These are phyloP conservation scores for Moesziomyces antarcticus DNA, from an alignment of 1,284 basidiomycete genomes.

Conservation along the genomic window DNA sequence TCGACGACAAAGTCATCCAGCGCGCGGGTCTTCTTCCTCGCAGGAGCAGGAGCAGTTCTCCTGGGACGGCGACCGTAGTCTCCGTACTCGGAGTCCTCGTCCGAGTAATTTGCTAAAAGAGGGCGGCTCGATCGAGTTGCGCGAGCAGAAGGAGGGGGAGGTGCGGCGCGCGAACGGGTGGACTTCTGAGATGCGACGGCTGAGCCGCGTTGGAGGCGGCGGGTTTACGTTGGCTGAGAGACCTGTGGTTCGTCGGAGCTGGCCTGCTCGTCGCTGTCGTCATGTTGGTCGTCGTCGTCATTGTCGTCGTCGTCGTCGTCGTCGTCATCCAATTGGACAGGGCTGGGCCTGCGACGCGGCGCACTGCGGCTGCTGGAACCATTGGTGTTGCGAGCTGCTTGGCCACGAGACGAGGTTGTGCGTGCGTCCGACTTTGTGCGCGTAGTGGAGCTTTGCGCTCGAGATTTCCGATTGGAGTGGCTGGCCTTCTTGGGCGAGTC, in stretches of 20 bases:
- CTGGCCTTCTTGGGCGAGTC: neutral
- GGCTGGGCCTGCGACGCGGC: neutral
- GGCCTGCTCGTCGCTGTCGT: constrained; percentile 11
- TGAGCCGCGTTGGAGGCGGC: neutral
- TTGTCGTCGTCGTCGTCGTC: constrained; percentile 10
- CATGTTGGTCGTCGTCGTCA: constrained; percentile 11
- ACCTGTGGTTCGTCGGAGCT: neutral
- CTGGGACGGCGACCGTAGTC: constrained; percentile 1
- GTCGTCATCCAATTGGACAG: constrained; percentile 6
- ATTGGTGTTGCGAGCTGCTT: no score
- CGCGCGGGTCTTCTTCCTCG: constrained; percentile 5
- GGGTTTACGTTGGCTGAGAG: neutral
- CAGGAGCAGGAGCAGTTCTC: constrained; percentile 10
- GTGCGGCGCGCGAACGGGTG: neutral
- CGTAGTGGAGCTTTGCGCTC: neutral
- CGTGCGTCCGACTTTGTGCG: neutral
- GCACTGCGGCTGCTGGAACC: neutral
- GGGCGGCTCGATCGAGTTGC: constrained; percentile 2
- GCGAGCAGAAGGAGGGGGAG: constrained; percentile 1
- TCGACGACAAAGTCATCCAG: constrained; percentile 20
- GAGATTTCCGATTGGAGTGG: constrained; percentile 6
- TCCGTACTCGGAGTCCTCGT: constrained; percentile 14
- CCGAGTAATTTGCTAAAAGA: constrained; percentile 5
- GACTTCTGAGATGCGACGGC: neutral
- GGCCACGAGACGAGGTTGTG: constrained; percentile 2